Conservation (phyloP, 176 grass and related monocot species). For the Avena atlantica region DNA sequence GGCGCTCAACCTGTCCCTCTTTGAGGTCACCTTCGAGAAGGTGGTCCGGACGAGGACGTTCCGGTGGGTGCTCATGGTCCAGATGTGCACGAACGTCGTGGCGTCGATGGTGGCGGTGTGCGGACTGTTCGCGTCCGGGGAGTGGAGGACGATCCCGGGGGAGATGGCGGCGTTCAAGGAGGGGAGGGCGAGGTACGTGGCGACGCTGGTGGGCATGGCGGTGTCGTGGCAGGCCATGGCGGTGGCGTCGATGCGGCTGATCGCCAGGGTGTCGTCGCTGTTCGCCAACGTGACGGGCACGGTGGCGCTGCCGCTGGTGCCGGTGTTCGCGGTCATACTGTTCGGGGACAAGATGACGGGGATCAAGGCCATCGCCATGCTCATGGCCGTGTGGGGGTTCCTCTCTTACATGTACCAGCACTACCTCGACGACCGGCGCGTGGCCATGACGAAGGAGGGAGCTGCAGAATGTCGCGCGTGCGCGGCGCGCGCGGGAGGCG, state of each 20-base stretch:
- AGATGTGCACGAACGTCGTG: conserved; percentile 43
- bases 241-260: conserved; percentile 48
- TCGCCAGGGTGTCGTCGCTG: background rate
- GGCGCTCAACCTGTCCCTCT: conserved; percentile 71
- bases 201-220: conserved; percentile 59
- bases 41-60: conserved; percentile 49
- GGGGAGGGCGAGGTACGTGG: conserved; percentile 61
- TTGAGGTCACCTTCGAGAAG: conserved; percentile 65
- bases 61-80: conserved; percentile 48
- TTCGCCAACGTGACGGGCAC: too few species aligned
- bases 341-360: too few species aligned
- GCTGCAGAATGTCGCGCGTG: conserved; percentile 36
- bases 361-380: conserved; percentile 40
- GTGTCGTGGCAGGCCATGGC: conserved; percentile 58
- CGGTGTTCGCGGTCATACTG: too few species aligned
- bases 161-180: conserved; percentile 46
- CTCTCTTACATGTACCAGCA: conserved; percentile 84
- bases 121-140: conserved; percentile 46
- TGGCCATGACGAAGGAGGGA: background rate
- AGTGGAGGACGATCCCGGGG: too few species aligned
- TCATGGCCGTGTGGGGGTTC: conserved; percentile 90
- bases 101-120: conserved; percentile 41
- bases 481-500: background rate
- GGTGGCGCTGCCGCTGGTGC: too few species aligned
- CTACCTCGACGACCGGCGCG: conserved; percentile 58